Conservation (phyloP, 345 rosid genomes). For the Populus tremula region DNA sequence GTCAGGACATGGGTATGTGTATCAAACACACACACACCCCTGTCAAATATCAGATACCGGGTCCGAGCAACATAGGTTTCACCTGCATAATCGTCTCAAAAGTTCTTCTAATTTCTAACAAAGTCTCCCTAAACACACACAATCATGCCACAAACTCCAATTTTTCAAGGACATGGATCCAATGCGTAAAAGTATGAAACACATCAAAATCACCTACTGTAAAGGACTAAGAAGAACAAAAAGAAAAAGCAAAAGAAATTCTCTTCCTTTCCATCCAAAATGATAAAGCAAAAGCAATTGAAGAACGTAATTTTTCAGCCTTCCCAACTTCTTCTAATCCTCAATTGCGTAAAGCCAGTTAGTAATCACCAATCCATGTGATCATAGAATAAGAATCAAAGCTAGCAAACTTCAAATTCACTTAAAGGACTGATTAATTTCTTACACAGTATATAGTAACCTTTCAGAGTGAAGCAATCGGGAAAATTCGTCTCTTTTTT, state of each 20-base stretch:
- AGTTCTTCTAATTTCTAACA: too few relatives aligned
- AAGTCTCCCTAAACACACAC: too few relatives aligned
- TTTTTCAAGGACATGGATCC: background rate
- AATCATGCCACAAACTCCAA: background rate
- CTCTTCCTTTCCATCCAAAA: background rate
- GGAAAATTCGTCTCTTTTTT: too few relatives aligned
- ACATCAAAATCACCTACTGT: background rate
- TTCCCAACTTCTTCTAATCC: background rate
- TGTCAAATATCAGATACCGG: too few relatives aligned
- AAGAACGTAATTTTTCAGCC: background rate
- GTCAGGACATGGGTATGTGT: too few relatives aligned
- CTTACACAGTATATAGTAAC: too few relatives aligned
- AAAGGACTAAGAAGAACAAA: background rate
- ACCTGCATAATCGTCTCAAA: too few relatives aligned
- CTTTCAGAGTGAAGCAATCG: too few relatives aligned
- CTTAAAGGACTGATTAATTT: background rate
- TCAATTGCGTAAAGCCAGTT: background rate
- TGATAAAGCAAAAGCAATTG: background rate
- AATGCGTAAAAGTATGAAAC: background rate
- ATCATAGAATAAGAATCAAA: background rate
- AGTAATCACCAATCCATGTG: background rate
- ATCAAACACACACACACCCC: too few relatives aligned
- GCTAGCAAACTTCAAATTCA: background rate
- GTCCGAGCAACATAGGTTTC: too few relatives aligned
- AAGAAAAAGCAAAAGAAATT: background rate